Evolutionary conservation across 768 basidiomycete genomes (phyloP).

Genomic region (Lentinus tigrinus): DNA sequence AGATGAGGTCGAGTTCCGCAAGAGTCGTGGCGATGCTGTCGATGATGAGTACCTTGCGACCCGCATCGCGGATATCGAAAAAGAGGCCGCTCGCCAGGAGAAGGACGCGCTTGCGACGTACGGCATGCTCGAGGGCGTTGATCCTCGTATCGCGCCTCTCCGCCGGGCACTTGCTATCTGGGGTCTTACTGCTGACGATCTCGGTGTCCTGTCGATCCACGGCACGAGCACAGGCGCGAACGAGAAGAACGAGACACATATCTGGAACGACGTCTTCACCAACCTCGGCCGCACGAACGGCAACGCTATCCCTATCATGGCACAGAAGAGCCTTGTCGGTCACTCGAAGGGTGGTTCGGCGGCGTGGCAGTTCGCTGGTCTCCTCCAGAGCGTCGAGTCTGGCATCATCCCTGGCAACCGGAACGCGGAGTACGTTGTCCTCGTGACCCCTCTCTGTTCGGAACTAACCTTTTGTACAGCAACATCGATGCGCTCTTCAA

Average conservation of each 20-base stretch:
- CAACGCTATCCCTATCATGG: slow-evolving; percentile 96
- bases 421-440: slow-evolving; percentile 82
- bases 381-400: slow-evolving; percentile 79
- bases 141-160: slow-evolving; percentile 85
- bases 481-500: slow-evolving; percentile 94
- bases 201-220: slow-evolving; percentile 87
- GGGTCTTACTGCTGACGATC: slow-evolving; percentile 91
- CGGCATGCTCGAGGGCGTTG: slow-evolving; percentile 90
- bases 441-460: not conserved
- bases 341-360: slow-evolving; percentile 99
- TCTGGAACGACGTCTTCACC: slow-evolving; percentile 95
- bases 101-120: slow-evolving; percentile 90
- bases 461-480: slow-evolving; percentile 36
- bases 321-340: slow-evolving; percentile 96
- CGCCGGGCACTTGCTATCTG: slow-evolving; percentile 96
- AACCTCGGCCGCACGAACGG: slow-evolving; percentile 86
- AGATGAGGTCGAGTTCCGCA: slow-evolving; percentile 68
- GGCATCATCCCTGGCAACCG: slow-evolving; percentile 94
- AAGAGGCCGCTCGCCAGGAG: slow-evolving; percentile 89
- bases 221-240: slow-evolving; percentile 88
- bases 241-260: slow-evolving; percentile 96
- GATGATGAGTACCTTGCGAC: slow-evolving; percentile 72
- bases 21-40: slow-evolving; percentile 46
- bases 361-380: slow-evolving; percentile 93
- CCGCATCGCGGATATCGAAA: slow-evolving; percentile 82